Conservation (phyloP, 441 rosid species). For the Jatropha multifida region DNA sequence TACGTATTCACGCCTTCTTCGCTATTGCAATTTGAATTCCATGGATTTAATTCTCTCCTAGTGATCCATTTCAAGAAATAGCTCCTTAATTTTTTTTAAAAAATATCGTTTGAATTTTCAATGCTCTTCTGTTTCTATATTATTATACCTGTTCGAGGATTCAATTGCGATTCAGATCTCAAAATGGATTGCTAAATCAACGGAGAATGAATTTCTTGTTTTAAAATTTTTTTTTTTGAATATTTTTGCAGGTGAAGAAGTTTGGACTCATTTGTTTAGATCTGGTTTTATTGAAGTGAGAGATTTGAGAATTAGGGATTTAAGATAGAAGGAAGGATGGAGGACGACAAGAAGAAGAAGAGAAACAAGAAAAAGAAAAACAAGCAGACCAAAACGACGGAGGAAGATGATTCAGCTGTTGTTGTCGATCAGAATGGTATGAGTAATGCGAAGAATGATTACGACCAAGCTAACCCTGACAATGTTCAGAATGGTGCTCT, state of each 20-base stretch:
- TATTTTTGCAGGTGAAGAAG: not conserved
- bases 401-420: conserved; percentile 32
- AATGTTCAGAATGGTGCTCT: conserved; percentile 25
- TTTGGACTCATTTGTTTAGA: not conserved
- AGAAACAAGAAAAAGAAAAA: conserved; percentile 22
- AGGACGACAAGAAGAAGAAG: conserved; percentile 20
- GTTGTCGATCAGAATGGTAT: conserved; percentile 21
- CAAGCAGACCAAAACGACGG: conserved; percentile 24
- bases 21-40: not conserved
- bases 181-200: not conserved
- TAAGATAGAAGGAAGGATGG: not conserved
- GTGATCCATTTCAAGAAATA: not conserved
- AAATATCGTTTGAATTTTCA: not conserved
- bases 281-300: not conserved
- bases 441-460: conserved; percentile 17
- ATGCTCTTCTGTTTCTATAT: not conserved
- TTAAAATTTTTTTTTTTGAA: not conserved
- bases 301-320: not conserved
- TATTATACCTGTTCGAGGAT: not conserved
- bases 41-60: not conserved
- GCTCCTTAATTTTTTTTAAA: not conserved
- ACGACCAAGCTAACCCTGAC: not conserved
- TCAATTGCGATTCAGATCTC: not conserved
- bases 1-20: not conserved
- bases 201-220: not conserved